These are phyloP conservation scores for Termitomyces sp. DNA, from an alignment of 768 basidiomycete species.

Conservation along the genomic window DNA sequence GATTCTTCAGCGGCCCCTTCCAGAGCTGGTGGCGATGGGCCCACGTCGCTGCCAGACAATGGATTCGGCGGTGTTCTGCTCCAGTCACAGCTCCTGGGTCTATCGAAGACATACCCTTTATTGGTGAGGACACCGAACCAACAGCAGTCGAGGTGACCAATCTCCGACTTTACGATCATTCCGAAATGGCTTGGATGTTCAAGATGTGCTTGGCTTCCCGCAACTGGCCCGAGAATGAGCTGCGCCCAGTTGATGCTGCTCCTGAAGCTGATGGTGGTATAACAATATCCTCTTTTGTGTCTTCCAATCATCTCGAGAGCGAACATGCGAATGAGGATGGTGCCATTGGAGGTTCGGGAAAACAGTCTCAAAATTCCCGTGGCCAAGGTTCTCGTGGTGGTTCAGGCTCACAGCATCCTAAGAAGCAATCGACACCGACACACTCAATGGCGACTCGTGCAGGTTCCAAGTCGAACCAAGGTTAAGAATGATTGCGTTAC, in stretches of 20 bases:
- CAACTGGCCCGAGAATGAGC: background rate
- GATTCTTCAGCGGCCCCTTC: background rate
- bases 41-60: background rate
- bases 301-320: background rate
- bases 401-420: background rate
- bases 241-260: background rate
- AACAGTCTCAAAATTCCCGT: background rate
- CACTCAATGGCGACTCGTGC: too few relatives aligned
- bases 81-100: background rate
- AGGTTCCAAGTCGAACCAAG: too few relatives aligned
- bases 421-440: too few relatives aligned
- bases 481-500: too few relatives aligned
- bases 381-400: background rate
- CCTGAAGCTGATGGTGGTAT: background rate
- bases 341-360: background rate
- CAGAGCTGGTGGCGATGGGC: background rate
- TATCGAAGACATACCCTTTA: background rate
- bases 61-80: background rate
- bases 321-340: background rate
- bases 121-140: background rate
- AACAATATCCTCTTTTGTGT: background rate
- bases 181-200: background rate
- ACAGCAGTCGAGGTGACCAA: background rate
- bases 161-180: background rate
- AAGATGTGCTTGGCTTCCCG: background rate